Conservation (phyloP, 768 basidiomycete species). For the Russula foetens region DNA sequence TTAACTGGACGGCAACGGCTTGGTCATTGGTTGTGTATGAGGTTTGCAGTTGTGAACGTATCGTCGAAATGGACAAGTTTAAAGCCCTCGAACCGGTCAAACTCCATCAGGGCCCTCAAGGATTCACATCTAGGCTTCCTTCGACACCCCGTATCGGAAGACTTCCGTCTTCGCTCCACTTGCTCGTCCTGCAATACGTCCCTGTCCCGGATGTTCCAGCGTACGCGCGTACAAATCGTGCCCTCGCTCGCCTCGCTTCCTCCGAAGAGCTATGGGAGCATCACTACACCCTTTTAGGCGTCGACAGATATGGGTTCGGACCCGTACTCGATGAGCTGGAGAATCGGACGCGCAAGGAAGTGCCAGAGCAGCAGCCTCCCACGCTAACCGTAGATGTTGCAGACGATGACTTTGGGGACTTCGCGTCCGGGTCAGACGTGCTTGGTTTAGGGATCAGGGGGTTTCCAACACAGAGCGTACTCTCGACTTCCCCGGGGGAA, state of each 20-base stretch:
- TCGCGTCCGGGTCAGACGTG: slow-evolving; percentile 37
- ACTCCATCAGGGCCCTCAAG: slow-evolving; percentile 25
- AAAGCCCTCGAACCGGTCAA: slow-evolving; percentile 65
- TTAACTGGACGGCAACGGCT: background rate
- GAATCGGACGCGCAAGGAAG: slow-evolving; percentile 32
- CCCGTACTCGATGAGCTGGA: slow-evolving; percentile 56
- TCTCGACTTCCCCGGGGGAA: slow-evolving; percentile 30
- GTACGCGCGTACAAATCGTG: slow-evolving; percentile 60
- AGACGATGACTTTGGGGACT: slow-evolving; percentile 89
- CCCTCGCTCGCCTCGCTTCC: slow-evolving; percentile 51
- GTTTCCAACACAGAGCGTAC: slow-evolving; percentile 1
- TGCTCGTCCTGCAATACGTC: slow-evolving; percentile 62
- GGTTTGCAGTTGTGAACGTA: background rate
- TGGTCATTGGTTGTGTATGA: background rate
- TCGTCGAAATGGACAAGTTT: slow-evolving; percentile 78
- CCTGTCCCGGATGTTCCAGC: slow-evolving; percentile 75
- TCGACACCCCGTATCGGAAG: slow-evolving; percentile 52
- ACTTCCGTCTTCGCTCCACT: slow-evolving; percentile 70
- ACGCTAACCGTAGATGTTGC: slow-evolving; percentile 50
- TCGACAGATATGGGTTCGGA: slow-evolving; percentile 37
- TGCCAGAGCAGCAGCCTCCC: slow-evolving; percentile 44
- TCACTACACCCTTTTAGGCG: slow-evolving; percentile 56
- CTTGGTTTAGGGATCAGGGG: slow-evolving; percentile 3
- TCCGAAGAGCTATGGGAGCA: slow-evolving; percentile 75
- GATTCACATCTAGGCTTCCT: background rate